Evolutionary conservation across 352 stramenopile genomes (phyloP).

Genomic region (Globisporangium carolinianum): DNA sequence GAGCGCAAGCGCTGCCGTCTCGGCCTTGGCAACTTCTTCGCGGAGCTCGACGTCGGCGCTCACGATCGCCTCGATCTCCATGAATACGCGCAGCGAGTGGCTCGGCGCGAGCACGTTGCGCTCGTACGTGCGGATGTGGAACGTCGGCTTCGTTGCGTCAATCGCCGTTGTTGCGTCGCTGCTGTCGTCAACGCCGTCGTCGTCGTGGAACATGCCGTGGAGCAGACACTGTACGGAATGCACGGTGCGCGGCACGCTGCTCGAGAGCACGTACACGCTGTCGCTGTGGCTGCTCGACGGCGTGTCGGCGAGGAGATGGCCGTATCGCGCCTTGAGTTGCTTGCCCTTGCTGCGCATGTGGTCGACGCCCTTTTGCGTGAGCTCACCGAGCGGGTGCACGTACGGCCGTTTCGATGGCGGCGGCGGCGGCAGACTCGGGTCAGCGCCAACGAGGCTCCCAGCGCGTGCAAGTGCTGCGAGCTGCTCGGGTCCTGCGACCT

Average conservation of each 20-base stretch:
- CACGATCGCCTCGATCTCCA: slow-evolving; percentile 63
- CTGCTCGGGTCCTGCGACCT: slow-evolving; percentile 47
- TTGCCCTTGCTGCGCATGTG: slow-evolving; percentile 67
- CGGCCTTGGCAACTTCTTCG: slow-evolving; percentile 19
- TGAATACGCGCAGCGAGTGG: slow-evolving; percentile 61
- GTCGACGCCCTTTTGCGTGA: slow-evolving; percentile 59
- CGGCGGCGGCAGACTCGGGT: slow-evolving; percentile 34
- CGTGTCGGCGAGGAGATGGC: slow-evolving; percentile 20
- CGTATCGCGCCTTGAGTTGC: slow-evolving; percentile 39
- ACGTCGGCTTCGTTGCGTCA: slow-evolving; percentile 18
- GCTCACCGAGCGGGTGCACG: slow-evolving; percentile 41
- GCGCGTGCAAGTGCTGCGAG: slow-evolving; percentile 36
- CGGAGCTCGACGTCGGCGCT: slow-evolving; percentile 37
- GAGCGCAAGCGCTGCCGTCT: slow-evolving; percentile 23
- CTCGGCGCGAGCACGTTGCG: slow-evolving; percentile 55
- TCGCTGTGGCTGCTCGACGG: slow-evolving; percentile 22
- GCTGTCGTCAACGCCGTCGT: slow-evolving; percentile 8
- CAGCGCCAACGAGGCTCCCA: slow-evolving; percentile 38
- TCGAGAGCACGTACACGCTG: slow-evolving; percentile 72
- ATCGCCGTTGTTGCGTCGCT: not conserved
- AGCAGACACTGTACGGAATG: slow-evolving; percentile 74
- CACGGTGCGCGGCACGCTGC: slow-evolving; percentile 64
- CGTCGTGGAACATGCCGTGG: slow-evolving; percentile 57
- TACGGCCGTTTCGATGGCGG: slow-evolving; percentile 29
- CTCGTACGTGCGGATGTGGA: slow-evolving; percentile 57